Conservation (phyloP, 441 rosid genomes). For the Mallotus japonicus region DNA sequence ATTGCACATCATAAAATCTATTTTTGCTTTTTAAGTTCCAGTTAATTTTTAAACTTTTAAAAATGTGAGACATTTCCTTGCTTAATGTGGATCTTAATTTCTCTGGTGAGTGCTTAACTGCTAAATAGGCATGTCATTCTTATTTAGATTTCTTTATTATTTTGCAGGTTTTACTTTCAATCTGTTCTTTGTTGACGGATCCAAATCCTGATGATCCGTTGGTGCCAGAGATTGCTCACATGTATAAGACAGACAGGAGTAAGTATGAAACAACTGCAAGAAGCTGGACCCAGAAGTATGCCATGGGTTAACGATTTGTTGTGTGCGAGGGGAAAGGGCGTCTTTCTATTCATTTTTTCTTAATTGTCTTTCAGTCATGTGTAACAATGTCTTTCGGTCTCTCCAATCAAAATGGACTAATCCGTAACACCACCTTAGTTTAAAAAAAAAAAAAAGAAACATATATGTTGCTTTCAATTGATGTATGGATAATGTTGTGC, state of each 20-base stretch:
- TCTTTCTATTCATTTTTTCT: conserved; percentile 7
- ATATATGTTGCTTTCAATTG: conserved; percentile 22
- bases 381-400: conserved; percentile 24
- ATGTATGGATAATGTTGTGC: conserved; percentile 37
- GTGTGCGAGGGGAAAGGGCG: conserved; percentile 6
- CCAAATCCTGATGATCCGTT: conserved; percentile 87
- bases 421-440: conserved; percentile 16
- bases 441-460: conserved; percentile 15
- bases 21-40: not conserved
- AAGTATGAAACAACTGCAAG: conserved; percentile 81
- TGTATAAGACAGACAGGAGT: conserved; percentile 79
- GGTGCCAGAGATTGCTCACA: conserved; percentile 86
- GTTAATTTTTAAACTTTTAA: not conserved
- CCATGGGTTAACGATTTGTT: conserved; percentile 54
- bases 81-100: not conserved
- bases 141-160: not conserved
- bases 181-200: conserved; percentile 78
- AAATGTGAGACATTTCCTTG: not conserved
- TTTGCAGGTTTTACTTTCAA: conserved; percentile 66
- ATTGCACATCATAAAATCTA: not conserved
- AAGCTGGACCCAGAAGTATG: conserved; percentile 90
- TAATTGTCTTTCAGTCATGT: conserved; percentile 2
- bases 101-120: not conserved
- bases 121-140: not conserved
- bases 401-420: conserved; percentile 33